Evolutionary conservation across 2,329 filamentous ascomycete species (phyloP).

Genomic region (Lithohypha guttulata): DNA sequence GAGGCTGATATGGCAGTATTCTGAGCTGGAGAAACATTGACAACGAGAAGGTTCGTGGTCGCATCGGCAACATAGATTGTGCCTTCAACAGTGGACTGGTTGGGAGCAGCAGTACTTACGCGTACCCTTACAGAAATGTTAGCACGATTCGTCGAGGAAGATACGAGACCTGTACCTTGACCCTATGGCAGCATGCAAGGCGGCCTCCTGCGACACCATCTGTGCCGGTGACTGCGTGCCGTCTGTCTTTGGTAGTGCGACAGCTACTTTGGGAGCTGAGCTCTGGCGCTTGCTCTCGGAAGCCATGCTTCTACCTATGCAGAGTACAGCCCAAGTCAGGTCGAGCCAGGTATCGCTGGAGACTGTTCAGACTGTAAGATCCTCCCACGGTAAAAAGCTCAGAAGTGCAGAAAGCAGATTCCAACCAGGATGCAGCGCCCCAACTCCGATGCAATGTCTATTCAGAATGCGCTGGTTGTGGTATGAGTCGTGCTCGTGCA

Average conservation of each 20-base stretch:
- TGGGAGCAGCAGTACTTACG: conserved; percentile 43
- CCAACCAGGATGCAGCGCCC: too few species aligned
- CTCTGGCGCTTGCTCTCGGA: conserved; percentile 49
- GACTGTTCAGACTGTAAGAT: background rate
- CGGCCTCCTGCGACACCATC: conserved; percentile 39
- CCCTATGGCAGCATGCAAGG: conserved; percentile 50
- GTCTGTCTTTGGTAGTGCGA: conserved; percentile 40
- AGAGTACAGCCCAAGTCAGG: conserved; percentile 1
- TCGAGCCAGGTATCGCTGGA: background rate
- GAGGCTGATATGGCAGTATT: conserved; percentile 26
- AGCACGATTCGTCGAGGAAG: background rate
- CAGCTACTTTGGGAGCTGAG: conserved; percentile 39
- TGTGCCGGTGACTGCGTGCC: conserved; percentile 33
- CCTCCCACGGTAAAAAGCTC: too few species aligned
- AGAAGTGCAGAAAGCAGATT: too few species aligned
- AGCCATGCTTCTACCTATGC: conserved; percentile 16
- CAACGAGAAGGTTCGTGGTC: conserved; percentile 49
- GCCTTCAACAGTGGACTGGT: conserved; percentile 46
- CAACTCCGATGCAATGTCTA: background rate
- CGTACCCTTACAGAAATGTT: conserved; percentile 39
- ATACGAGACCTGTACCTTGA: conserved; percentile 41
- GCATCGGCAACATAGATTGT: conserved; percentile 53
- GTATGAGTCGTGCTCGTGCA: background rate
- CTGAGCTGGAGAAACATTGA: conserved; percentile 44
- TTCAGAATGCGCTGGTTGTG: background rate